Evolutionary conservation across 768 basidiomycete species (phyloP), one percentile per base, ranked within the genome.

Genomic region (Pleurotus sapidus): DNA sequence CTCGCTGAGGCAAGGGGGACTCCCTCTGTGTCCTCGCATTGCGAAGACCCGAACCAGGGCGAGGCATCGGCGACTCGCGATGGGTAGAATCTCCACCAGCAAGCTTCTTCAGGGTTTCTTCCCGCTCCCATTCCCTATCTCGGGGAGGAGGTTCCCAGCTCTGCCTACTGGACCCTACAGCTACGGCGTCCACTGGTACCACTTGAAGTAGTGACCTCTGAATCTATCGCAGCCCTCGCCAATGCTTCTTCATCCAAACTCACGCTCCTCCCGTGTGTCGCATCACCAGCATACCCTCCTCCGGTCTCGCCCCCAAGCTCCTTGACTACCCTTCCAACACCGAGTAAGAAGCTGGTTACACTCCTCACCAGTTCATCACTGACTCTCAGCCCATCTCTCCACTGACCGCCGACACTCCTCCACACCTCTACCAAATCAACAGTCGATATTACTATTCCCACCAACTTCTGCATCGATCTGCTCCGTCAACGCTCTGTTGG

Each of bases 291-390:
- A 50, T 70, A 57, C 25, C 71, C 37, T 46, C 59, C 64, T 15
- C 65, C 68, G 24, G 64, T 65, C 9, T 24, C 49, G 15, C 57
- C 39, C 23, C 68, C 70, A 20, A 77, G 68, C 53, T 92, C 91
- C 58, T 84, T 78, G 58, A 92, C 67, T 9, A 88, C 76, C 67
- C 82, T 83, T 30, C 92, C 90, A 5, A 88, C 77, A 30, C 88
- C 87, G n/a, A 93, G 72, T 61, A 93, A 69, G 58, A 93, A 83
- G 42, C 84, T 86, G 6, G 91, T 93, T 67, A 90, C 74, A 5
- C 83, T 84, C 55, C 92, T 74, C 3, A 93, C 86, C 46, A 92
- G 74, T 67, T 93, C 91, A 66, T 93, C 92, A 59, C 88, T 88
- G 55, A 84, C 79, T 63, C 87, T 76, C 61, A 89, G 61, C 51